Evolutionary conservation across 2,329 filamentous ascomycete species (phyloP).

Genomic region (Sporothrix curviconia): DNA sequence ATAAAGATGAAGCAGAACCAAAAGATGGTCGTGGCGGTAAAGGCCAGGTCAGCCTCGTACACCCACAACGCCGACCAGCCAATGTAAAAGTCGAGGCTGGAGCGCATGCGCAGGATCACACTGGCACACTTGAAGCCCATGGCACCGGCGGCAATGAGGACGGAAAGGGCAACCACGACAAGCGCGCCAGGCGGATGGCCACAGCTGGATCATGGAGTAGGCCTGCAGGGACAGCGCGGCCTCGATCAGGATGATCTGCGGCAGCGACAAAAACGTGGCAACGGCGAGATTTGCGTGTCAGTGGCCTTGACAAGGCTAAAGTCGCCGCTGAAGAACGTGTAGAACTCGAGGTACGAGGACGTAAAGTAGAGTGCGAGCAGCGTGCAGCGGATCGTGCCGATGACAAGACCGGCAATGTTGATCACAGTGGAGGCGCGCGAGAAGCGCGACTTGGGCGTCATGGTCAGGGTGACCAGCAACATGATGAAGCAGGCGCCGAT

Average conservation of each 20-base stretch:
- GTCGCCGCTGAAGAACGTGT: slow-evolving; percentile 52
- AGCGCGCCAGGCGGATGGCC: slow-evolving; percentile 34
- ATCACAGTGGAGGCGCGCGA: slow-evolving; percentile 57
- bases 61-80: slow-evolving; percentile 29
- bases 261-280: slow-evolving; percentile 36
- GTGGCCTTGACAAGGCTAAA: slow-evolving; percentile 37
- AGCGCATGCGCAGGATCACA: slow-evolving; percentile 32
- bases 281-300: slow-evolving; percentile 33
- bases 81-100: slow-evolving; percentile 22
- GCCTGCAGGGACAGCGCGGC: slow-evolving; percentile 45
- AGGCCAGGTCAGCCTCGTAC: slow-evolving; percentile 30
- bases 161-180: slow-evolving; percentile 26
- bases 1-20: slow-evolving; percentile 54
- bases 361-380: slow-evolving; percentile 55
- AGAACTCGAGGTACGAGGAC: slow-evolving; percentile 55
- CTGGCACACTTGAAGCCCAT: slow-evolving; percentile 29
- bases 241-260: slow-evolving; percentile 41
- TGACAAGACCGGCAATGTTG: slow-evolving; percentile 53
- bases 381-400: slow-evolving; percentile 54
- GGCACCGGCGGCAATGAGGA: slow-evolving; percentile 26
- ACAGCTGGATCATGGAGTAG: slow-evolving; percentile 46
- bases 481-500: slow-evolving; percentile 46
- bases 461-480: slow-evolving; percentile 56
- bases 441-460: slow-evolving; percentile 62
- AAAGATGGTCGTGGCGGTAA: slow-evolving; percentile 27